These are phyloP conservation scores for Gossypium bickii DNA, from an alignment of 345 rosid species.

Conservation along the genomic window DNA sequence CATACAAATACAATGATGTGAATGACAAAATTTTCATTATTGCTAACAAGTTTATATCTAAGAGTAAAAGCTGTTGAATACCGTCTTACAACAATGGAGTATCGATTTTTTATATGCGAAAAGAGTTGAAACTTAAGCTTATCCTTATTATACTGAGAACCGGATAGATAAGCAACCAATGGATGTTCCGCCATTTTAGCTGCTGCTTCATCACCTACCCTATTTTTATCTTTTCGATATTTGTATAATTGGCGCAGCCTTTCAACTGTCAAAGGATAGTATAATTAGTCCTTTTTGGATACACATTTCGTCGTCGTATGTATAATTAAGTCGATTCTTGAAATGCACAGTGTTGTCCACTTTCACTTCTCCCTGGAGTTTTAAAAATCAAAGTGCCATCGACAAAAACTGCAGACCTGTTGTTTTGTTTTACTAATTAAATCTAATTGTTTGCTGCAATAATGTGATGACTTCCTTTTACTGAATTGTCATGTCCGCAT, in stretches of 20 bases:
- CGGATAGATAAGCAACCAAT: not conserved
- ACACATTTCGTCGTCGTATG: not conserved
- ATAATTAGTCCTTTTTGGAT: not conserved
- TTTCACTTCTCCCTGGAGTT: not conserved
- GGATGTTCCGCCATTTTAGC: not conserved
- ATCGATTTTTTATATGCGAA: not conserved
- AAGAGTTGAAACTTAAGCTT: not conserved
- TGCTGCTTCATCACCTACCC: not conserved
- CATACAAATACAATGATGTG: too few relatives aligned
- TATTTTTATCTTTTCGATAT: not conserved
- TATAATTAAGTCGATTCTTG: not conserved
- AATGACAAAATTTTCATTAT: too few relatives aligned
- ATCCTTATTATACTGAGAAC: not conserved
- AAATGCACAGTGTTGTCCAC: slow-evolving; percentile 7
- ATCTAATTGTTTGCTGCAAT: not conserved
- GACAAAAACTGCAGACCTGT: not conserved
- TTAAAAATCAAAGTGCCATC: not conserved
- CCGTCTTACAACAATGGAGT: not conserved
- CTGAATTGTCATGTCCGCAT: not conserved
- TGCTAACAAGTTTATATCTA: not conserved
- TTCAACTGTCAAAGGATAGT: not conserved
- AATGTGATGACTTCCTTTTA: not conserved
- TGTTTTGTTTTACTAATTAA: not conserved
- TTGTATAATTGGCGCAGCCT: not conserved
- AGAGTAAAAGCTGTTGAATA: not conserved